Base-by-base conservation (phyloP, 441 rosid genomes). In the Populus hybrid region DNA sequence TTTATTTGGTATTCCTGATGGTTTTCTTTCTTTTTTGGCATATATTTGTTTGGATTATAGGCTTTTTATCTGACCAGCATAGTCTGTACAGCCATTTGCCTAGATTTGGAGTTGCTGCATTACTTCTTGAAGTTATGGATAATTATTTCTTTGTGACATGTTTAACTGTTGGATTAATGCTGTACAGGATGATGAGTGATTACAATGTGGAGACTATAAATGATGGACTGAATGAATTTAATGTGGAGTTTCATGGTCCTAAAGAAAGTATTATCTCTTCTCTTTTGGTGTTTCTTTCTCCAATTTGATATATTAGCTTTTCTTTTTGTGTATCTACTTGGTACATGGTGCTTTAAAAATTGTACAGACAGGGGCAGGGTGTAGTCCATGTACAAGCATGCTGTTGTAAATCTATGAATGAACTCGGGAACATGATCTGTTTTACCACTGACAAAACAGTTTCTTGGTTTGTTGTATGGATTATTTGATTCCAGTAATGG, bases 101-200 rank as follows among this genome's bases (percentile, higher is more conserved):
- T 69, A 57, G 53, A 9, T 8, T 35, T 50, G 50, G 72, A 9
- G 23, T 68, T 75, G 64, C 6, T 5, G 67, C 28, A 50, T 38
- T 63, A 69, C 50, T 24, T n/a, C 70, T 67, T 76, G 70, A 68
- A 77, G 72, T 70, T 70, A 38, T 34, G 40, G 53, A 57, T 23
- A 67, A 9, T 21, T 69, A 46, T 26, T 64, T 73, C 46, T 73
- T 72, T 46, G 24, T 40, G 61, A 38, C 74, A 59, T 26, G 40
- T 38, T 70, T 78, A 67, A 50, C 35, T 38, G 28, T 14, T 80
- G 23, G 64, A 8, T 70, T 84, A 35, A 10, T 75, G 71, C 78
- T 70, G 8, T 84, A 67, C 88, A 91, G 96, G 89, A 91, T 90
- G 96, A 91, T 91, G 96, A 90, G 91, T 74, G 92, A 90, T 79